Conservation (phyloP, 345 rosid species). For the Eucalyptus marginata region DNA sequence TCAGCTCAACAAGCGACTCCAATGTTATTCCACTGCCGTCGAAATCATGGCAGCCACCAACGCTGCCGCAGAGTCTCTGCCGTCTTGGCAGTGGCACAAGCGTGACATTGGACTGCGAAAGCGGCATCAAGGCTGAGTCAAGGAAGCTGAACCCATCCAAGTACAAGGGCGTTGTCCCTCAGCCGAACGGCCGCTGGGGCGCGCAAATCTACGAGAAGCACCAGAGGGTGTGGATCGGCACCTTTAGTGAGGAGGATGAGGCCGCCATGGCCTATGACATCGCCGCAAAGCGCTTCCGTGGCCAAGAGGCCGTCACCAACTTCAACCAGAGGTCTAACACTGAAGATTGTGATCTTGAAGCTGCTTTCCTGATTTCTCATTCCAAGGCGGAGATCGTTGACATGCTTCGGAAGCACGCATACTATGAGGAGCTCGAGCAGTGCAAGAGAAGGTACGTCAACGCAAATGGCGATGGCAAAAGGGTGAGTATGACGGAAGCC, state of each 20-base stretch:
- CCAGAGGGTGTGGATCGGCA: slow-evolving; percentile 95
- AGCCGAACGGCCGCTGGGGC: slow-evolving; percentile 97
- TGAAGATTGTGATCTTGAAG: slow-evolving; percentile 26
- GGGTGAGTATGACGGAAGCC: background rate
- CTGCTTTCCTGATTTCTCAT: slow-evolving; percentile 46
- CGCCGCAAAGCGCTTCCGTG: slow-evolving; percentile 74
- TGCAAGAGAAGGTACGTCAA: slow-evolving; percentile 32
- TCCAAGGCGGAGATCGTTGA: slow-evolving; percentile 86
- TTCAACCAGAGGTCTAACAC: slow-evolving; percentile 23
- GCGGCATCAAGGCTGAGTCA: slow-evolving; percentile 62
- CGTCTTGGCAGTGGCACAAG: slow-evolving; percentile 42
- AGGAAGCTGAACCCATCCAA: slow-evolving; percentile 76
- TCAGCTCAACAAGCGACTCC: background rate
- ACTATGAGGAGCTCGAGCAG: slow-evolving; percentile 60
- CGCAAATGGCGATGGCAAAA: background rate
- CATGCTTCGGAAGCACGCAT: slow-evolving; percentile 85
- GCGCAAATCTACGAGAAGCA: slow-evolving; percentile 98
- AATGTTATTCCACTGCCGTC: background rate
- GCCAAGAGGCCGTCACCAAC: slow-evolving; percentile 69
- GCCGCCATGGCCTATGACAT: slow-evolving; percentile 85
- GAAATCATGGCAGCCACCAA: background rate
- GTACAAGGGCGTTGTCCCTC: slow-evolving; percentile 93
- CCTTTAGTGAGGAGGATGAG: slow-evolving; percentile 68
- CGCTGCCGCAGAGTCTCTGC: background rate
- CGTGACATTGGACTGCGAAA: slow-evolving; percentile 45